Conservation (phyloP, 148 eudicot genomes). For the Cornus kousa region DNA sequence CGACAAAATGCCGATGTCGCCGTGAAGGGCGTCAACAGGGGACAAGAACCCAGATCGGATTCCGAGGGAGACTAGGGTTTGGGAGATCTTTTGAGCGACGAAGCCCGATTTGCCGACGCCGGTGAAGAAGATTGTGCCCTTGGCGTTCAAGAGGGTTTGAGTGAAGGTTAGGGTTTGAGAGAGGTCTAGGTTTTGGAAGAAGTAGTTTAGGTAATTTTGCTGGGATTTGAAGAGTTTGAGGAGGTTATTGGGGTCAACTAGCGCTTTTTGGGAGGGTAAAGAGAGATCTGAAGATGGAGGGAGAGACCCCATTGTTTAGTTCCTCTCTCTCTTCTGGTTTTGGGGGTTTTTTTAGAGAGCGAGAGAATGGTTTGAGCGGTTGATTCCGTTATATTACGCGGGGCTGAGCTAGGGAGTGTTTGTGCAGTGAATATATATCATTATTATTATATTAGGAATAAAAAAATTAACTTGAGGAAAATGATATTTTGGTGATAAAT, state of each 20-base stretch:
- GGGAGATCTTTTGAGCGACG: constrained; percentile 88
- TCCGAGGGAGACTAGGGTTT: constrained; percentile 77
- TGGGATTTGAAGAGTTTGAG: constrained; percentile 78
- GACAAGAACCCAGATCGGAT: constrained; percentile 70
- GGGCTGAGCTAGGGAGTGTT: not conserved
- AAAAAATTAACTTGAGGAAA: too few relatives aligned
- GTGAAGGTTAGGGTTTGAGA: constrained; percentile 76
- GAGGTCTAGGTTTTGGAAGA: constrained; percentile 69
- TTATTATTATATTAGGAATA: too few relatives aligned
- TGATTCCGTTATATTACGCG: constrained; percentile 15
- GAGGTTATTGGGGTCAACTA: constrained; percentile 31
- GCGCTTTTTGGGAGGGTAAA: not conserved
- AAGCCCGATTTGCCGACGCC: constrained; percentile 98
- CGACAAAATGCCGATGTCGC: constrained; percentile 74
- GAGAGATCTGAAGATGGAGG: constrained; percentile 13
- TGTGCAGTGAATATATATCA: not conserved
- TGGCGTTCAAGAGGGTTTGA: constrained; percentile 54
- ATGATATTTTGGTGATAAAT: too few relatives aligned
- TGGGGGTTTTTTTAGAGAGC: not conserved
- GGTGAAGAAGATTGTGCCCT: constrained; percentile 78
- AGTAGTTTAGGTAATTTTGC: constrained; percentile 68
- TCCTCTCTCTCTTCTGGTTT: not conserved
- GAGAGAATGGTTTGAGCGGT: constrained; percentile 11
- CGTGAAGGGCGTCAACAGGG: constrained; percentile 88
- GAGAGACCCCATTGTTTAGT: constrained; percentile 35